A percentile compares a stretch with the other conserved stretches of the same genome.
phyloP scores from a whole-genome alignment of 306 rosid genomes.

The Medicago ruthenica region DNA sequence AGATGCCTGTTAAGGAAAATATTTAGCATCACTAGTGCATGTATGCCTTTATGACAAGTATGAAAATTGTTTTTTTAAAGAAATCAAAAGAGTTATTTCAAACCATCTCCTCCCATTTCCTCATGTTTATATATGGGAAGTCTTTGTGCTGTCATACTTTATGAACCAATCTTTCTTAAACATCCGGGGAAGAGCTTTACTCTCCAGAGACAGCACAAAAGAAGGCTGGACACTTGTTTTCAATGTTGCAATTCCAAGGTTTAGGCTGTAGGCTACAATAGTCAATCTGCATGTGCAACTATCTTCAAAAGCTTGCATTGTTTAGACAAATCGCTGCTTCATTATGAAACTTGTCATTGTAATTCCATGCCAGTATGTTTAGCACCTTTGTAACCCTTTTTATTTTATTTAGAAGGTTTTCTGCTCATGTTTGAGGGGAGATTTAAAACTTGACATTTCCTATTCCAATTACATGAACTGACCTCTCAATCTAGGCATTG shows the following conservation, averaged over 20 bases:
- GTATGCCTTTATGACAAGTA: not conserved
- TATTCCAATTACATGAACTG: too few relatives aligned
- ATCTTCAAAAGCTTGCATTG: conserved; percentile 15
- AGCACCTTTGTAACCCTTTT: not conserved
- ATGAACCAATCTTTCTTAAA: not conserved
- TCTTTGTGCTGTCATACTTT: too few relatives aligned
- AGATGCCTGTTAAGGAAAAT: too few relatives aligned
- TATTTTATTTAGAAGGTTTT: conserved; percentile 11
- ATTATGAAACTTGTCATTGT: conserved; percentile 32
- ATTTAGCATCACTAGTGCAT: too few relatives aligned
- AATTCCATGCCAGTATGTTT: conserved; percentile 29
- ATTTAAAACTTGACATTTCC: conserved; percentile 27
- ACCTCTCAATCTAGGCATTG: not conserved
- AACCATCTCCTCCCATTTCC: not conserved
- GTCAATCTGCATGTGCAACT: conserved; percentile 14
- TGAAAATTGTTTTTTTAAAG: not conserved
- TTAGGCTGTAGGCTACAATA: not conserved
- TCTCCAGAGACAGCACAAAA: not conserved
- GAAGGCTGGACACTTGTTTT: not conserved
- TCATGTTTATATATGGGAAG: not conserved
- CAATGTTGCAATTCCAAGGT: not conserved
- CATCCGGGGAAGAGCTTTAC: not conserved
- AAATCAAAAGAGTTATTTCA: too few relatives aligned
- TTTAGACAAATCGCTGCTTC: conserved; percentile 1
- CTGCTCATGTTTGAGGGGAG: conserved; percentile 15